Evolutionary conservation across 805 yeast genomes (phyloP).

Genomic region (Wickerhamiella bombiphila): DNA sequence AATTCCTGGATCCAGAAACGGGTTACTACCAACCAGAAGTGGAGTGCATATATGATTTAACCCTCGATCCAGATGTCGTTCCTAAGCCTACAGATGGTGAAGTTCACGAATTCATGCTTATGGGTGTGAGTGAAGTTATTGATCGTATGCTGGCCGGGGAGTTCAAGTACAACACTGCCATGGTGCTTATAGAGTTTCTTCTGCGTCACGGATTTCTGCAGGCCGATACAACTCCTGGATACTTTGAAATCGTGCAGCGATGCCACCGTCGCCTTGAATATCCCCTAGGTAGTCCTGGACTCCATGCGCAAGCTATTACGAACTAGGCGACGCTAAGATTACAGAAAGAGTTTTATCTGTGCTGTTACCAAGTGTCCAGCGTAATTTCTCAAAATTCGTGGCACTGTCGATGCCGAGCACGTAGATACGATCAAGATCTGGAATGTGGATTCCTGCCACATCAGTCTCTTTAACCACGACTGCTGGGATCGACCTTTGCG

Average conservation of each 20-base stretch:
- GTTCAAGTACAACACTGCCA: constrained; percentile 83
- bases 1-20: constrained; percentile 28
- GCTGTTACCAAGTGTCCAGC: neutral
- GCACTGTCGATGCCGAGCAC: constrained; percentile 5
- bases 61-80: constrained; percentile 23
- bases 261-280: constrained; percentile 61
- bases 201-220: constrained; percentile 70
- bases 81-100: constrained; percentile 62
- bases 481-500: neutral
- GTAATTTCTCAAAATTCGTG: constrained; percentile 3
- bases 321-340: neutral
- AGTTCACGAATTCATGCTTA: constrained; percentile 54
- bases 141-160: constrained; percentile 36
- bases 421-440: constrained; percentile 6
- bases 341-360: neutral
- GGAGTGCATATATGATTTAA: constrained; percentile 60
- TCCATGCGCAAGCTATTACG: neutral
- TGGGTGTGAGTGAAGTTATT: constrained; percentile 45
- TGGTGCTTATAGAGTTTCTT: constrained; percentile 67
- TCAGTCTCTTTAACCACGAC: constrained; percentile 3
- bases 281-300: constrained; percentile 27
- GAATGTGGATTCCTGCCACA: constrained; percentile 8
- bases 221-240: constrained; percentile 51
- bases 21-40: constrained; percentile 81
- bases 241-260: constrained; percentile 40